Evolutionary conservation across 371 early-diverging fungal species (phyloP).

Genomic region (Mitosporidium daphniae): DNA sequence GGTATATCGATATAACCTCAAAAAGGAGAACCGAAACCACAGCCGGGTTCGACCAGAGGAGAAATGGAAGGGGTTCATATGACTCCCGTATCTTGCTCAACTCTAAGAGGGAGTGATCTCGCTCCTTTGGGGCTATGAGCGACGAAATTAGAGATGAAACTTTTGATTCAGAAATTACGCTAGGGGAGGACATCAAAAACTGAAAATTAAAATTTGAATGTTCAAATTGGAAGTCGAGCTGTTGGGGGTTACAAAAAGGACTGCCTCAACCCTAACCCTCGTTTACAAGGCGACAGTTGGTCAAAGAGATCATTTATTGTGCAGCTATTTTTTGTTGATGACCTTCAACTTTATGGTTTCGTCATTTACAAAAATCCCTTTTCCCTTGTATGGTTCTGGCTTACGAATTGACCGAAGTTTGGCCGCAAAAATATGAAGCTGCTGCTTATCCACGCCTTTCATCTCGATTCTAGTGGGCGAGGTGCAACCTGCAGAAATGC

Average conservation of each 20-base stretch:
- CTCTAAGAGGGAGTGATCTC: slow-evolving; percentile 13
- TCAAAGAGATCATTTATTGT: no score
- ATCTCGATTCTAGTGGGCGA: slow-evolving; percentile 43
- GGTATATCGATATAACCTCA: slow-evolving; percentile 67
- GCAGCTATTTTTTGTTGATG: slow-evolving; percentile 44
- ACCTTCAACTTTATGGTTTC: slow-evolving; percentile 83
- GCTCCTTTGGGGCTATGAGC: background rate
- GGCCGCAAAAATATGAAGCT: slow-evolving; percentile 54
- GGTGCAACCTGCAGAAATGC: slow-evolving; percentile 30
- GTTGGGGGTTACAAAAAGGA: no score
- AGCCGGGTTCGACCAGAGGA: slow-evolving; percentile 37
- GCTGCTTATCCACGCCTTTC: slow-evolving; percentile 27
- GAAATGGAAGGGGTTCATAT: slow-evolving; percentile 56
- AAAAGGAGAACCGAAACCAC: slow-evolving; percentile 65
- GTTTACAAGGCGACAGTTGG: no score
- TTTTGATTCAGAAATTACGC: no score
- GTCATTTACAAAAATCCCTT: slow-evolving; percentile 80
- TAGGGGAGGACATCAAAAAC: no score
- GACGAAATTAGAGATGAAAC: no score
- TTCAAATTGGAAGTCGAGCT: no score
- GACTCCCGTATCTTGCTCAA: slow-evolving; percentile 62
- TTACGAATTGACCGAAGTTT: slow-evolving; percentile 45
- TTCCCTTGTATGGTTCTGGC: slow-evolving; percentile 90
- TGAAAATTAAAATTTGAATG: no score
- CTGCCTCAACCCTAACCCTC: no score